Percentiles rank a stretch among this genome's conserved stretches.
Conservation (phyloP, 2,329 filamentous ascomycete species). For the Sordariomycetes sp. region DNA sequence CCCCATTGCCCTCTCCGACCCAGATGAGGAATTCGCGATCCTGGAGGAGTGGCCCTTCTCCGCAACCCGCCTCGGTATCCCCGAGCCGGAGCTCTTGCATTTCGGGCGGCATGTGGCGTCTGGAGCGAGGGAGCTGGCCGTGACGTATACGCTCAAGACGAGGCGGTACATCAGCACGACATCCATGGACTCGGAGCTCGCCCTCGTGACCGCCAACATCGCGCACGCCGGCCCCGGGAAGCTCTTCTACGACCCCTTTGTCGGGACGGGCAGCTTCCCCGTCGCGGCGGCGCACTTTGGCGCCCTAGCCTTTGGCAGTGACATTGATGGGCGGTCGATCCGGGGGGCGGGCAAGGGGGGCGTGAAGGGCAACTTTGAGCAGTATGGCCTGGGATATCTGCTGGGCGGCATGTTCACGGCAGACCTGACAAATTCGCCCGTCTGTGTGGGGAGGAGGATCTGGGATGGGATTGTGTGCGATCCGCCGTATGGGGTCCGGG, state of each 20-base stretch:
- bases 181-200: conserved; percentile 91
- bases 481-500: conserved; percentile 88
- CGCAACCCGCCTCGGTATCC: conserved; percentile 29
- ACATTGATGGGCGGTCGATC: conserved; percentile 86
- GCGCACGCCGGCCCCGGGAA: conserved; percentile 71
- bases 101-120: conserved; percentile 59
- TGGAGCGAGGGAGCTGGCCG: conserved; percentile 53
- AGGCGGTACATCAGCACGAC: conserved; percentile 88
- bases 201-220: conserved; percentile 84
- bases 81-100: conserved; percentile 46
- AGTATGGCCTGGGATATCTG: conserved; percentile 56
- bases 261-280: conserved; percentile 87
- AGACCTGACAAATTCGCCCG: conserved; percentile 77
- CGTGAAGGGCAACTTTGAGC: conserved; percentile 60
- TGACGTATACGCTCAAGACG: conserved; percentile 83
- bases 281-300: conserved; percentile 86
- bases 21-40: conserved; percentile 64
- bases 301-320: conserved; percentile 69
- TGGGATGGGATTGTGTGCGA: conserved; percentile 92
- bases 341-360: conserved; percentile 51
- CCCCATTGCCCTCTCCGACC: conserved; percentile 60
- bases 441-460: conserved; percentile 41
- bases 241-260: conserved; percentile 88
- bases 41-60: conserved; percentile 67
- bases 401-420: conserved; percentile 73